Conservation (phyloP, 306 rosid species). For the Trifolium fragiferum region DNA sequence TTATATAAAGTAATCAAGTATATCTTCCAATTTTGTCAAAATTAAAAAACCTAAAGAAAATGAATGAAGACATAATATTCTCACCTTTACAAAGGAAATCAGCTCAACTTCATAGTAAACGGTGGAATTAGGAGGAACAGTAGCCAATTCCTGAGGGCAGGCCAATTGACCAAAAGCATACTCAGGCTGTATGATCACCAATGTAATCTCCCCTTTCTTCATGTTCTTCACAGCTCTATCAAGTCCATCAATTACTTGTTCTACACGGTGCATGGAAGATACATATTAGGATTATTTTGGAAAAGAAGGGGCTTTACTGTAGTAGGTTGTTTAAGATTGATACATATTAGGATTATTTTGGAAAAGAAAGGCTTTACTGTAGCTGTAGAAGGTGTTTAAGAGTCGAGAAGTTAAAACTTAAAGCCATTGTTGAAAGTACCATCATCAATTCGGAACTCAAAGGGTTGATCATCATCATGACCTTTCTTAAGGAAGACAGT, state of each 20-base stretch:
- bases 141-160: slow-evolving; percentile 69
- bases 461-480: slow-evolving; percentile 67
- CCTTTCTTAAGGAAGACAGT: slow-evolving; percentile 77
- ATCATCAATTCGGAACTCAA: slow-evolving; percentile 83
- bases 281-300: no score
- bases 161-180: slow-evolving; percentile 79
- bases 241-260: slow-evolving; percentile 90
- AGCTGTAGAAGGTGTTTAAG: not conserved
- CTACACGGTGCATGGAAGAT: slow-evolving; percentile 40
- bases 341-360: no score
- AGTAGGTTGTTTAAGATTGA: no score
- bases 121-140: slow-evolving; percentile 78
- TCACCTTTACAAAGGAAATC: slow-evolving; percentile 76
- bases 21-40: no score
- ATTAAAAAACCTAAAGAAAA: no score
- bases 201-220: slow-evolving; percentile 91
- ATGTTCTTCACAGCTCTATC: slow-evolving; percentile 78
- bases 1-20: no score
- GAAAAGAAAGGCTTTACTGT: not conserved
- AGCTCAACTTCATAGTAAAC: slow-evolving; percentile 80
- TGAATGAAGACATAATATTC: slow-evolving; percentile 4
- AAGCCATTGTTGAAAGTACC: slow-evolving; percentile 46
- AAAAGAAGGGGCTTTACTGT: no score
- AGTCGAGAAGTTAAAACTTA: not conserved
- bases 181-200: slow-evolving; percentile 72